phyloP scores from a whole-genome alignment of 2,329 filamentous ascomycete species.

The Microdochium trichocladiopsis region DNA sequence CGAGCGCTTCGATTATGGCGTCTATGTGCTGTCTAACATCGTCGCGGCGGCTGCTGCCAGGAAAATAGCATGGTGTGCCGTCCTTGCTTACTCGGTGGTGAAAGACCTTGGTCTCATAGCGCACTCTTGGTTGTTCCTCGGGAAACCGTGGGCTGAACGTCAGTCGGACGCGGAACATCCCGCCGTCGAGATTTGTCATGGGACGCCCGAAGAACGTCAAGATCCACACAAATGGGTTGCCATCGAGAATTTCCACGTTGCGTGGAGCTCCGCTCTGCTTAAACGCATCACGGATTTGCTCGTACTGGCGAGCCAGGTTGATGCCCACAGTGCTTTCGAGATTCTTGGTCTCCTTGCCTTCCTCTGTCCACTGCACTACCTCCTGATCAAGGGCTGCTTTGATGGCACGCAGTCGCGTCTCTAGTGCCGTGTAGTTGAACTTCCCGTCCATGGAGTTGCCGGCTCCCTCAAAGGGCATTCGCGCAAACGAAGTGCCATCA shows the following conservation, averaged over 20 bases:
- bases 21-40: constrained; percentile 80
- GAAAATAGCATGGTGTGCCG: constrained; percentile 78
- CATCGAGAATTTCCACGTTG: constrained; percentile 67
- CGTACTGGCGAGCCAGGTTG: constrained; percentile 76
- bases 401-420: constrained; percentile 60
- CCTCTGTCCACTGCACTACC: constrained; percentile 59
- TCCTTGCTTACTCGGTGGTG: constrained; percentile 79
- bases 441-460: constrained; percentile 80
- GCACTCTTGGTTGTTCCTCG: constrained; percentile 77
- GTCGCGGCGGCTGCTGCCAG: constrained; percentile 52
- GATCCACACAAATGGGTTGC: constrained; percentile 84
- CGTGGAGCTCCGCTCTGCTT: constrained; percentile 65
- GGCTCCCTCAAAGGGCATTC: constrained; percentile 78
- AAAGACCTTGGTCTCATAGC: constrained; percentile 74
- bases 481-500: constrained; percentile 58
- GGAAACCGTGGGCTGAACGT: constrained; percentile 81
- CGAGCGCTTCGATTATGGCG: constrained; percentile 72
- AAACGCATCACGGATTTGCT: constrained; percentile 72
- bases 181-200: constrained; percentile 90
- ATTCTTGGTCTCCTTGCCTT: constrained; percentile 56
- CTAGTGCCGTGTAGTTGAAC: constrained; percentile 74
- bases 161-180: constrained; percentile 76
- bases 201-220: constrained; percentile 86
- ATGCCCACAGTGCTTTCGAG: constrained; percentile 71
- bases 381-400: constrained; percentile 67